phyloP scores from a whole-genome alignment of 345 rosid species.

The Populus pruinosa region DNA sequence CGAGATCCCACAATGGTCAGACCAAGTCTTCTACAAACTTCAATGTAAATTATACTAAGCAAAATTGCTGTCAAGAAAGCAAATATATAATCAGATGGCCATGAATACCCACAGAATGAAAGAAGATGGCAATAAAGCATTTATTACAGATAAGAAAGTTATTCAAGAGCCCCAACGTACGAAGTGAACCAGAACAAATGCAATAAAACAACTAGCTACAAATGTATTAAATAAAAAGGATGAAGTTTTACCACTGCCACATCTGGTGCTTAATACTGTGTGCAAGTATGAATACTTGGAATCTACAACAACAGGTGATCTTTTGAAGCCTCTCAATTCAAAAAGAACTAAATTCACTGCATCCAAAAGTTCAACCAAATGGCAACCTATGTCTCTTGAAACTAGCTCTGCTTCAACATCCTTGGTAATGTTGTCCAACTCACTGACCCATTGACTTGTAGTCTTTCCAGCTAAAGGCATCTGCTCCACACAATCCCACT shows the following conservation, averaged over 20 bases:
- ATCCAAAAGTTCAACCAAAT: constrained; percentile 71
- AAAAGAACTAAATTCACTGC: constrained; percentile 82
- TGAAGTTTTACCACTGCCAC: constrained; percentile 69
- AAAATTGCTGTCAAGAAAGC: constrained; percentile 60
- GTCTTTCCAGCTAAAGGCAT: constrained; percentile 66
- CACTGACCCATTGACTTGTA: constrained; percentile 59
- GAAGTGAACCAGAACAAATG: neutral
- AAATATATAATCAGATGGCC: constrained; percentile 10
- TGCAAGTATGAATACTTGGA: constrained; percentile 67
- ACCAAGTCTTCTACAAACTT: constrained; percentile 74
- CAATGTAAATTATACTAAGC: constrained; percentile 88
- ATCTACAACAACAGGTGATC: constrained; percentile 63
- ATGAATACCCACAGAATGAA: neutral
- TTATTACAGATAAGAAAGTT: neutral
- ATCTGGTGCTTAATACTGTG: constrained; percentile 63
- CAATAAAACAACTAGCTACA: constrained; percentile 1
- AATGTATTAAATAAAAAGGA: constrained; percentile 16
- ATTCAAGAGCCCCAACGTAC: neutral
- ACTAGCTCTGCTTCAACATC: constrained; percentile 83
- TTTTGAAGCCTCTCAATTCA: constrained; percentile 70
- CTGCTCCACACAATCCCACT: constrained; percentile 46
- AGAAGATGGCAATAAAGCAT: neutral
- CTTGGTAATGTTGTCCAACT: constrained; percentile 60
- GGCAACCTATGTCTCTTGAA: constrained; percentile 77
- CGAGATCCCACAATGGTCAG: constrained; percentile 87